These are phyloP conservation scores for Withania somnifera DNA, from an alignment of 305 asterid species.

Conservation along the genomic window DNA sequence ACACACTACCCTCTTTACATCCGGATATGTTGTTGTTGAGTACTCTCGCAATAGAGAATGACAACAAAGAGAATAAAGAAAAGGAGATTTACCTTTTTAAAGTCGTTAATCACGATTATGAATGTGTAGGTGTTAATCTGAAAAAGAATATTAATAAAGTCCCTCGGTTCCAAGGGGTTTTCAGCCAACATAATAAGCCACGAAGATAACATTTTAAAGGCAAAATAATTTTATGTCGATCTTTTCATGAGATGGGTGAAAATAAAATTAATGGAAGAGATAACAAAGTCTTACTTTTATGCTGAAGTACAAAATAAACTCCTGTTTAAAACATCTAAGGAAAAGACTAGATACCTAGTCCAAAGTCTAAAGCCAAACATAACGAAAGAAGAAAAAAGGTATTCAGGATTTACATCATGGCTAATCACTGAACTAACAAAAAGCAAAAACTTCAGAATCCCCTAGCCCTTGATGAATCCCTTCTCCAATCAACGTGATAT, in stretches of 20 bases:
- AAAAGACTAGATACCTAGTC: not conserved
- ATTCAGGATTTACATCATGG: not conserved
- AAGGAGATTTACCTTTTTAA: not conserved
- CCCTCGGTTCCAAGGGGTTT: not conserved
- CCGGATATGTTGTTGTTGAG: too few species aligned
- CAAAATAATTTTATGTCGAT: not conserved
- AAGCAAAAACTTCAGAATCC: constrained; percentile 11
- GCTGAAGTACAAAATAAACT: not conserved
- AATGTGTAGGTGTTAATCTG: not conserved
- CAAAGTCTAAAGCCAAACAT: not conserved
- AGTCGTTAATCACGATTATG: not conserved
- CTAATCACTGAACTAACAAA: not conserved
- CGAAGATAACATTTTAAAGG: not conserved
- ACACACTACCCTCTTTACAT: not conserved
- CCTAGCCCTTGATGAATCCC: constrained; percentile 14
- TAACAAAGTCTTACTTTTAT: not conserved
- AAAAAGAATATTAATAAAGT: not conserved
- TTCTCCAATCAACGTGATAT: constrained; percentile 7
- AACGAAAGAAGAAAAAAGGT: not conserved
- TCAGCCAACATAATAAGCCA: not conserved
- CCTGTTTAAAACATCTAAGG: not conserved
- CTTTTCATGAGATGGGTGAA: not conserved
- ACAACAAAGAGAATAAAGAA: not conserved
- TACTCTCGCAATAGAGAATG: not conserved
- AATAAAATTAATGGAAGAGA: not conserved